Base-by-base conservation (phyloP, 345 rosid species). In the Rubroshorea leprosula region DNA sequence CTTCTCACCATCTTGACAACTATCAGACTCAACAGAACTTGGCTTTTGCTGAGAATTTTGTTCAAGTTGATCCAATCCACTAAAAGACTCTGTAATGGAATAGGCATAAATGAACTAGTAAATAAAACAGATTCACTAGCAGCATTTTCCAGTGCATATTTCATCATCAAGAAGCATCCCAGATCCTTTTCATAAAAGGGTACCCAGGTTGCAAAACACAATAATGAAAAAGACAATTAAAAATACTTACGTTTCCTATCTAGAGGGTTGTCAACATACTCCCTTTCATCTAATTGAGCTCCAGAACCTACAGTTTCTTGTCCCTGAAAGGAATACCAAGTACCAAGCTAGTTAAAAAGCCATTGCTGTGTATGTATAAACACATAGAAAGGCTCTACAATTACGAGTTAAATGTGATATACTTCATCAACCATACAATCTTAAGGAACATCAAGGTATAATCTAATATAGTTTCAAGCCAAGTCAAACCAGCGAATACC, bases 1-100 rank as follows among this genome's bases (percentile, higher is more conserved):
- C 65, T 25, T 70, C 88, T 79, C 77, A 93, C 99, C 98, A 56
- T 86, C 98, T 67, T 68, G 93, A 41, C 58, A 67, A 68, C 73
- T 63, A 70, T 77, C 87, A 25, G 76, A 70, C 69, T 83, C 91
- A 46, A 62, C 67, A 71, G 77, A 76, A 66, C 77, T 57, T 57
- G 81, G 75, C 65, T 84, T 80, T 50, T 6, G 55, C 31, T 49
- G 64, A 49, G 31, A 60, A 26, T 53, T 65, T 43, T 61, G 74
- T 61, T 83, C 93, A 68, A 68, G 77, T 59, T 73, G 87, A 68
- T 80, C 86, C 64, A 76, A 49, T 52, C 67, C 82, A 66, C 74
- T 72, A 46, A 59, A 51, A 52, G 86, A 79, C 66, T 83, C 99
- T 89, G 81, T 57, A 68, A 10, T 13, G 26, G 44, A 57, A 6